These are phyloP conservation scores for Daedalea quercina DNA, from an alignment of 768 basidiomycete species.

Conservation along the genomic window DNA sequence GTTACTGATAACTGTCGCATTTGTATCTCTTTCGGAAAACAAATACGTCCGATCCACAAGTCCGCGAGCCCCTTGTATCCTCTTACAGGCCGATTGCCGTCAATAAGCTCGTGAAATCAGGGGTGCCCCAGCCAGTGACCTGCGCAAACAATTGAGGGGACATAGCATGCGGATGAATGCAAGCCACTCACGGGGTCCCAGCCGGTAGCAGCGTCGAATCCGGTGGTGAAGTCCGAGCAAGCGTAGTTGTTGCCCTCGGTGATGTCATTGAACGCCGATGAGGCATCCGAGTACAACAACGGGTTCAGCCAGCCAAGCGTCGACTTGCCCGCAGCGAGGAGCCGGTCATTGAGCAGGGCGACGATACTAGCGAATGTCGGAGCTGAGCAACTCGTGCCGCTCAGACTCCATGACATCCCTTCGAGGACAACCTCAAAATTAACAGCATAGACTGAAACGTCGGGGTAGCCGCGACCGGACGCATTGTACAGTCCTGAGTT, in stretches of 20 bases:
- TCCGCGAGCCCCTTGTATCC: no score
- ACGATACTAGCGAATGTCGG: slow-evolving; percentile 29
- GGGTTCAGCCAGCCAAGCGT: slow-evolving; percentile 31
- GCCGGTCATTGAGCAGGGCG: slow-evolving; percentile 28
- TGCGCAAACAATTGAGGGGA: background rate
- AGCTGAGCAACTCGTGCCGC: slow-evolving; percentile 26
- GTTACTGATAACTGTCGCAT: background rate
- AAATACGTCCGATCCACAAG: no score
- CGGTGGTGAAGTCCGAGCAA: slow-evolving; percentile 18
- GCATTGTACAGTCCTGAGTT: slow-evolving; percentile 29
- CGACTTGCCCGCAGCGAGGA: slow-evolving; percentile 21
- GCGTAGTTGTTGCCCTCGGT: slow-evolving; percentile 22
- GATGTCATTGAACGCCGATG: slow-evolving; percentile 26
- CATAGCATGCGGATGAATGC: background rate
- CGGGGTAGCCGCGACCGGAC: slow-evolving; percentile 39
- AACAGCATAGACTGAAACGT: slow-evolving; percentile 32
- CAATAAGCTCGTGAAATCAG: background rate
- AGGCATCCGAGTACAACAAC: slow-evolving; percentile 22
- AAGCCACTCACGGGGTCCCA: slow-evolving; percentile 25
- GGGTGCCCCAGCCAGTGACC: background rate
- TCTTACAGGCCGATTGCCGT: background rate
- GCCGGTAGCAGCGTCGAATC: slow-evolving; percentile 21
- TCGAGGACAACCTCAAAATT: slow-evolving; percentile 23
- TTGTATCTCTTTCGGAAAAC: no score
- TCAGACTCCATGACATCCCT: slow-evolving; percentile 12